phyloP scores from a whole-genome alignment of 768 basidiomycete species.

The Lactarius deliciosus region DNA sequence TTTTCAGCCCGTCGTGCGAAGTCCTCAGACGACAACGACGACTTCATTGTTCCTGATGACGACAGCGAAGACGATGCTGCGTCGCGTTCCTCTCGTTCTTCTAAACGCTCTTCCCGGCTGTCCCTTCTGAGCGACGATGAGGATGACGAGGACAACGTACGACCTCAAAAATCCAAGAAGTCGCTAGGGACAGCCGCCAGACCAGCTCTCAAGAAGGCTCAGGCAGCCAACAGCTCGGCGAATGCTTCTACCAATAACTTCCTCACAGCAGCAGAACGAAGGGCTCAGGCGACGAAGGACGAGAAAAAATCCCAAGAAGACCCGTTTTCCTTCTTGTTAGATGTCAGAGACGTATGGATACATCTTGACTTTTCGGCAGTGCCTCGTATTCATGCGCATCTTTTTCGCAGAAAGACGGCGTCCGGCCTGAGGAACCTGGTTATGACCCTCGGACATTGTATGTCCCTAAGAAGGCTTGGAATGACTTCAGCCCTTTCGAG shows the following conservation, averaged over 20 bases:
- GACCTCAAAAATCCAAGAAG: slow-evolving; percentile 41
- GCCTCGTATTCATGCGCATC: neutral
- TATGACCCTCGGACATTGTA: slow-evolving; percentile 90
- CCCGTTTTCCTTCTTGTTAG: slow-evolving; percentile 70
- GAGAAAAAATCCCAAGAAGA: slow-evolving; percentile 80
- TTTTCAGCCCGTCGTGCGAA: slow-evolving; percentile 38
- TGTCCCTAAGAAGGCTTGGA: slow-evolving; percentile 77
- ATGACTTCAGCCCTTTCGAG: slow-evolving; percentile 90
- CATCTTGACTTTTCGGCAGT: neutral
- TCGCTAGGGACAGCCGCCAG: slow-evolving; percentile 36
- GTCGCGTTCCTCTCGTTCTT: slow-evolving; percentile 49
- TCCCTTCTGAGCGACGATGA: slow-evolving; percentile 44
- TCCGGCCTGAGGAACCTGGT: slow-evolving; percentile 71
- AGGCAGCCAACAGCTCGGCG: slow-evolving; percentile 31
- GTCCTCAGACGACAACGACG: slow-evolving; percentile 54
- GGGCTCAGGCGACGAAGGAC: slow-evolving; percentile 72
- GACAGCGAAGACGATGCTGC: slow-evolving; percentile 42
- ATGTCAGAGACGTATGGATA: slow-evolving; percentile 65
- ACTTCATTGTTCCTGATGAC: slow-evolving; percentile 72
- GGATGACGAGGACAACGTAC: slow-evolving; percentile 33
- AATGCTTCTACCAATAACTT: slow-evolving; percentile 46
- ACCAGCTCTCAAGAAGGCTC: slow-evolving; percentile 37
- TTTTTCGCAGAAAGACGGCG: slow-evolving; percentile 67
- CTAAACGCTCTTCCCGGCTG: slow-evolving; percentile 42
- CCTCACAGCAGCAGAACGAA: slow-evolving; percentile 80